Evolutionary conservation across 192 early-diverging fungal genomes (phyloP).

Genomic region (Spinellus fusiger): DNA sequence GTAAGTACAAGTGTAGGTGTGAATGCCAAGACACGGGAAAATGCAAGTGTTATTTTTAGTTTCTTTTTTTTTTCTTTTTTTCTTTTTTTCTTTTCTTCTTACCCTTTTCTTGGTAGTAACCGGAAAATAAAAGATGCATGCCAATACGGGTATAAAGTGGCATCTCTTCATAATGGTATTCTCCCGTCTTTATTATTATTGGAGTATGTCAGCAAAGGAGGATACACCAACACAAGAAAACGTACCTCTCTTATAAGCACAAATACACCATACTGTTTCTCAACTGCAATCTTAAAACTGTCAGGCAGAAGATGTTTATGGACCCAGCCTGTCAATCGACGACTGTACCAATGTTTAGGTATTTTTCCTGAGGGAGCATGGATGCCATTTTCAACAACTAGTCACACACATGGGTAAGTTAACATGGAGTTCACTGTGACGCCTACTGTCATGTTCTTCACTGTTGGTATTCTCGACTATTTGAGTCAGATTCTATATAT

Average conservation of each 20-base stretch:
- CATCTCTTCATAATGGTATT: slow-evolving; percentile 44
- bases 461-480: no score
- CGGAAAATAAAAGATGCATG: slow-evolving; percentile 45
- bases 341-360: slow-evolving; percentile 18
- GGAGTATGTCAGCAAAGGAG: neutral
- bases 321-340: slow-evolving; percentile 22
- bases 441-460: no score
- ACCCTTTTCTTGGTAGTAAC: slow-evolving; percentile 34
- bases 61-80: neutral
- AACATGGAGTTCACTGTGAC: no score
- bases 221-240: no score
- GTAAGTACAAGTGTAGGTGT: no score
- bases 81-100: neutral
- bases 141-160: slow-evolving; percentile 47
- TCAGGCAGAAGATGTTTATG: slow-evolving; percentile 33
- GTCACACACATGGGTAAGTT: no score
- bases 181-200: slow-evolving; percentile 23
- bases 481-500: no score
- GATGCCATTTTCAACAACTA: slow-evolving; percentile 17
- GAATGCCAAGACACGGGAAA: no score
- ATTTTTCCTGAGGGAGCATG: slow-evolving; percentile 14
- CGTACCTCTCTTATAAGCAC: slow-evolving; percentile 32
- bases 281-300: slow-evolving; percentile 33
- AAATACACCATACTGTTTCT: slow-evolving; percentile 40
- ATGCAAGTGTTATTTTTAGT: no score